phyloP scores from a whole-genome alignment of 192 early-diverging fungal genomes.

The Backusella luteola region DNA sequence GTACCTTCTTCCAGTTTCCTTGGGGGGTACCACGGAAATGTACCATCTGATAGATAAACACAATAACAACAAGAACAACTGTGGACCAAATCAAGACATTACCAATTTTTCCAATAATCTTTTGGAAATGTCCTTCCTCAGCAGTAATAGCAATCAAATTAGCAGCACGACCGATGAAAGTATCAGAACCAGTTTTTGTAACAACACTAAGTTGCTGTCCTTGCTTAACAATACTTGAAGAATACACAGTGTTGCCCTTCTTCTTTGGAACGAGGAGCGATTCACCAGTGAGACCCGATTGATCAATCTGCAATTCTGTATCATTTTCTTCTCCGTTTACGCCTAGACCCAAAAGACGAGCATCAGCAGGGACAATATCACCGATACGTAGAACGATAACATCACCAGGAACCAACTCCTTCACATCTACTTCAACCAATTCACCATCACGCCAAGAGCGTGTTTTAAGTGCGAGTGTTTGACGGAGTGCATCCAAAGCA shows the following conservation, averaged over 20 bases:
- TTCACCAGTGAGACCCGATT: slow-evolving; percentile 93
- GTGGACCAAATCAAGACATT: slow-evolving; percentile 91
- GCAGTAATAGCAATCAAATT: slow-evolving; percentile 89
- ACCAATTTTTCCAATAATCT: slow-evolving; percentile 90
- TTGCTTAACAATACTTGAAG: slow-evolving; percentile 93
- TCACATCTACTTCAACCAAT: slow-evolving; percentile 69
- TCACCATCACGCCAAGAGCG: slow-evolving; percentile 74
- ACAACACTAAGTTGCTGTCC: slow-evolving; percentile 92
- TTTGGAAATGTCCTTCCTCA: slow-evolving; percentile 97
- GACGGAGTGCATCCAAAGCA: slow-evolving; percentile 87
- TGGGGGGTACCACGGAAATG: slow-evolving; percentile 49
- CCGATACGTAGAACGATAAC: slow-evolving; percentile 89
- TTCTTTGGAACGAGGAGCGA: slow-evolving; percentile 86
- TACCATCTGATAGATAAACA: slow-evolving; percentile 74
- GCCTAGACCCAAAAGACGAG: slow-evolving; percentile 73
- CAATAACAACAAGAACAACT: slow-evolving; percentile 71
- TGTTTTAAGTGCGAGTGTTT: slow-evolving; percentile 86
- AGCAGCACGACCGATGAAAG: slow-evolving; percentile 93
- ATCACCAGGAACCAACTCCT: slow-evolving; percentile 84
- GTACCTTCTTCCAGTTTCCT: slow-evolving; percentile 58
- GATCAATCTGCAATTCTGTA: slow-evolving; percentile 82
- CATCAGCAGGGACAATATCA: slow-evolving; percentile 94
- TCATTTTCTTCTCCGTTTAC: slow-evolving; percentile 79
- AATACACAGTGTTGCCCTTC: slow-evolving; percentile 82
- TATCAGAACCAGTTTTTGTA: slow-evolving; percentile 87